Evolutionary conservation across 108 stramenopile species (phyloP).

Genomic region (Chaetoceros tenuissimus): DNA sequence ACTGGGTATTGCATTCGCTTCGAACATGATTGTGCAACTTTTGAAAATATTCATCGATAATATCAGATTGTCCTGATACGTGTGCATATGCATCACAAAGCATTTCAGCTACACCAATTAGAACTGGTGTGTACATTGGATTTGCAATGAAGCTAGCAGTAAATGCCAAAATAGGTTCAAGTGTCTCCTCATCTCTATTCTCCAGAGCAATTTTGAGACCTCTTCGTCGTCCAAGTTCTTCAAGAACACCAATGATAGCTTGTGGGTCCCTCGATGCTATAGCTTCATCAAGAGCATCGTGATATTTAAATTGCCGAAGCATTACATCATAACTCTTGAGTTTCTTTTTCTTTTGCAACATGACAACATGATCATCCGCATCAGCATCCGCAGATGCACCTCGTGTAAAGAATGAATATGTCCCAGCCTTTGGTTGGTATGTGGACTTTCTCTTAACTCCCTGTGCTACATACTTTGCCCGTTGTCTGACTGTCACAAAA

Average conservation of each 20-base stretch:
- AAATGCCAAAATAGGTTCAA: conserved; percentile 79
- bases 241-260: conserved; percentile 67
- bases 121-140: conserved; percentile 59
- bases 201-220: conserved; percentile 67
- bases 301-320: conserved; percentile 82
- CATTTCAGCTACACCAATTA: conserved; percentile 57
- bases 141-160: conserved; percentile 67
- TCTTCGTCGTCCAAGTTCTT: conserved; percentile 77
- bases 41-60: conserved; percentile 75
- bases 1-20: conserved; percentile 54
- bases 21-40: conserved; percentile 66
- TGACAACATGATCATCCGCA: conserved; percentile 54
- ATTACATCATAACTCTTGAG: conserved; percentile 61
- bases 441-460: conserved; percentile 26
- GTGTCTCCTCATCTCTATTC: conserved; percentile 78
- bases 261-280: conserved; percentile 57
- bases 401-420: conserved; percentile 68
- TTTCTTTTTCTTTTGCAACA: conserved; percentile 49
- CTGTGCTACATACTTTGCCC: conserved; percentile 25
- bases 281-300: conserved; percentile 81
- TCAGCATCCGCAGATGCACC: conserved; percentile 56
- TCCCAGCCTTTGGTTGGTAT: conserved; percentile 55
- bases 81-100: conserved; percentile 24
- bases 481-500: conserved; percentile 46
- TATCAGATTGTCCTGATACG: conserved; percentile 64